Base-by-base conservation (phyloP, 805 yeast species). In the Huiozyma sinensis region DNA sequence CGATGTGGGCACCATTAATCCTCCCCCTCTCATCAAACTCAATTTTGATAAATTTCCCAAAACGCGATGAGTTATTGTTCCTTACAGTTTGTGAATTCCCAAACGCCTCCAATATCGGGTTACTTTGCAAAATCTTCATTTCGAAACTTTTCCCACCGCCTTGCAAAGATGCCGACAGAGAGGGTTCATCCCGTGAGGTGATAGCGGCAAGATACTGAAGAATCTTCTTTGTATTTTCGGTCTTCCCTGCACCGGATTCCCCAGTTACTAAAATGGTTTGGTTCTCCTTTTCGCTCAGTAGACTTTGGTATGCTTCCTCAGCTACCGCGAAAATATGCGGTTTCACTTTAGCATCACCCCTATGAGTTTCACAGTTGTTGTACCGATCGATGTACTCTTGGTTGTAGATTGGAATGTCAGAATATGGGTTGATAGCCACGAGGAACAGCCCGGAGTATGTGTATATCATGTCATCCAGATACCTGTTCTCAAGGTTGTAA, bases 191-290 rank as follows among this genome's bases (percentile, higher is more conserved):
- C 33, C n/a, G 2, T 7, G 74, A 57, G 1, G 94, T 77, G 28
- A 86, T 80, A 6, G 86, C 79, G 1, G 96, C 86, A 45, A 92
- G 71, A 61, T 88, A 92, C 61, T 89, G 97, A 47, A 92, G 82
- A 44, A 92, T 88, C 58, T 84, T 88, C 63, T 92, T 92, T 5
- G 99, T 92, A 53, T 87, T 92, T 65, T 92, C 98, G 0, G 99
- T 92, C 60, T 92, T 92, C 43, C 99, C 99, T 0, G 99, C 98
- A 52, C 99, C 99, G 27, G 95, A 83, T 60, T 92, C 99, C 50
- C 99, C 99, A 0, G 98, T 92, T n/a, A 92, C 97, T 41, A 92
- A 69, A 44, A 92, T 87, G 9, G 94, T 81, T 66, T 92, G 98
- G 61, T 89, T 83, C 54, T 78, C 79, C 41, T 68, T 71, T 50